Base-by-base conservation (phyloP, 83 land plant genomes). In the Isoetes engelmannii region DNA sequence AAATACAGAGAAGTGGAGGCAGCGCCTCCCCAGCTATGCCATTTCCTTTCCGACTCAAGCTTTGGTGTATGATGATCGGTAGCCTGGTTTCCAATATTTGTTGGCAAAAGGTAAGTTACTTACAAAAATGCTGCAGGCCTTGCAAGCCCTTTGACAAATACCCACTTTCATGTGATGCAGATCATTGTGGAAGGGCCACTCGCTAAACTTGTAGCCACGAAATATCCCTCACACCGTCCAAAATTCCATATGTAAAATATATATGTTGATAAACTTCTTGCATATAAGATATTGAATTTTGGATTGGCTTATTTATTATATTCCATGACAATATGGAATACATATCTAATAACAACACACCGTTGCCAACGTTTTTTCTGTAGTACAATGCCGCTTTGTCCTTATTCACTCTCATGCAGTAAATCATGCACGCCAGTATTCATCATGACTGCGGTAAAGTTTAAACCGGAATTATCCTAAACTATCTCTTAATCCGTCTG, bases 101-200 rank as follows among this genome's bases (percentile, higher is more conserved):
- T 8, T 59, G 62, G 62, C 62, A 59, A 59, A 59, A 59, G 19
- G 62, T 59, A 51, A 51, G 1, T 12, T 51, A 51, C 3, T 12
- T 12, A 3, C 13, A 12, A 51, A 51, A 12, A 12, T 51, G 17
- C 15, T 12, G 55, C 55, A 51, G 13, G 17, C 17, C 55, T 51
- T 12, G 13, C 13, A 51, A 51, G 15, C 13, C 17, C 0, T 17
- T 51, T 12, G 17, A 12, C 13, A 12, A 51, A 3, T 51, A 51
- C 55, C 13, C 17, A 51, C 3, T 3, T 12, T 51, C 28, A 1
- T 7, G 18, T 19, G 10, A 12, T 60, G 73, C 78, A 79, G 81
- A 45, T 79, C 7, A 56, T 74, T 47, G 74, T 75, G 10, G 81
- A 79, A 55, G 81, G 81, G 46, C 64, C 68, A 43, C 69, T 74